Conservation (phyloP, 176 grass and related monocot species). For the Carex myosuroides region DNA sequence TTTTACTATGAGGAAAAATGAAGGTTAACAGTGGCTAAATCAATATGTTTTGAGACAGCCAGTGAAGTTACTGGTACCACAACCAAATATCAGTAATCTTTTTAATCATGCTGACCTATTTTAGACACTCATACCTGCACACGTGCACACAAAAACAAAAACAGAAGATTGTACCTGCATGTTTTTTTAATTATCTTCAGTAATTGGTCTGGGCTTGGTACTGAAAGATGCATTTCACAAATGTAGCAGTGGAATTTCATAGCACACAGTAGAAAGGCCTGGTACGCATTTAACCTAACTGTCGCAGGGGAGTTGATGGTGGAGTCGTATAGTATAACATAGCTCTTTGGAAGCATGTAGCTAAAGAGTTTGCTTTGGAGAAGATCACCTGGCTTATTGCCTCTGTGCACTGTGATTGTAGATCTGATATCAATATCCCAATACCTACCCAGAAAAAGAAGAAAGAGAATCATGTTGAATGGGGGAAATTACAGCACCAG, state of each 20-base stretch:
- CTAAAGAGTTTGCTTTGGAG: slow-evolving; percentile 41
- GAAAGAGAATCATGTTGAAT: slow-evolving; percentile 13
- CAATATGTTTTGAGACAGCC: background rate
- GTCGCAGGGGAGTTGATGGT: slow-evolving; percentile 61
- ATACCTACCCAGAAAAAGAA: slow-evolving; percentile 58
- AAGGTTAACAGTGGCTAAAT: background rate
- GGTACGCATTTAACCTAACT: slow-evolving; percentile 70
- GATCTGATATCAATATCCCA: slow-evolving; percentile 44
- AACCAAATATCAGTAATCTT: background rate
- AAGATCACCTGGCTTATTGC: slow-evolving; percentile 37
- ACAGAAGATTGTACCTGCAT: slow-evolving; percentile 42
- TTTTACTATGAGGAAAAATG: background rate
- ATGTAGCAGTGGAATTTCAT: slow-evolving; percentile 97
- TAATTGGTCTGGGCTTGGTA: slow-evolving; percentile 27
- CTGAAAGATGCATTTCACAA: slow-evolving; percentile 25
- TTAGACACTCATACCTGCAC: background rate
- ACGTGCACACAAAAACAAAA: background rate
- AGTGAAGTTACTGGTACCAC: background rate
- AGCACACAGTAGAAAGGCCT: slow-evolving; percentile 71
- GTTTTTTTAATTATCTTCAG: slow-evolving; percentile 51
- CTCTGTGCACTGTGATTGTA: slow-evolving; percentile 49
- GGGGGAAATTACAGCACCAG: slow-evolving; percentile 5
- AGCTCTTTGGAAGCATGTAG: slow-evolving; percentile 76
- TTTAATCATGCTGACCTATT: background rate
- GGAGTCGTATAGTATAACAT: slow-evolving; percentile 80